A percentile compares a stretch with the other conserved stretches of the same genome.
phyloP scores from a whole-genome alignment of 129 eudicot species.

The Pulicaria dysenterica region DNA sequence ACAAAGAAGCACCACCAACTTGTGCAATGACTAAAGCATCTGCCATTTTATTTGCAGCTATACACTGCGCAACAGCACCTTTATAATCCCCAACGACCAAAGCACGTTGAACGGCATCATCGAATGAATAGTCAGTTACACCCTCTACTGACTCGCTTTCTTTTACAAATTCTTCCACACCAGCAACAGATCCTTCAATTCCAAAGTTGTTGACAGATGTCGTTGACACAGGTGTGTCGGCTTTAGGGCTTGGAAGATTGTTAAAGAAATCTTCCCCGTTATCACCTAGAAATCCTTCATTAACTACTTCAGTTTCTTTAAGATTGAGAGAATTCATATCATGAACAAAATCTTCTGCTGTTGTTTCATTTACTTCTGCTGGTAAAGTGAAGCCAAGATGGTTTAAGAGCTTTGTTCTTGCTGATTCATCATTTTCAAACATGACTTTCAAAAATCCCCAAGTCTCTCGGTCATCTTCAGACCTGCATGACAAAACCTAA shows the following conservation, averaged over 20 bases:
- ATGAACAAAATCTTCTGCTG: slow-evolving; percentile 52
- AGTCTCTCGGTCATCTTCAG: slow-evolving; percentile 78
- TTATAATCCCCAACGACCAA: slow-evolving; percentile 95
- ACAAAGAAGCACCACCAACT: slow-evolving; percentile 80
- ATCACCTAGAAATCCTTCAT: slow-evolving; percentile 50
- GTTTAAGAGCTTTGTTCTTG: slow-evolving; percentile 80
- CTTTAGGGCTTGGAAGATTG: slow-evolving; percentile 94
- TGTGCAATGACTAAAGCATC: slow-evolving; percentile 97
- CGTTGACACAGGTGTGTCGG: slow-evolving; percentile 71
- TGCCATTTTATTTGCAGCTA: slow-evolving; percentile 80
- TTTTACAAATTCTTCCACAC: slow-evolving; percentile 41
- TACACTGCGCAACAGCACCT: slow-evolving; percentile 87
- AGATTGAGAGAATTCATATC: slow-evolving; percentile 53
- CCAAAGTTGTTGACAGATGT: slow-evolving; percentile 52
- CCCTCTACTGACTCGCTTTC: slow-evolving; percentile 63
- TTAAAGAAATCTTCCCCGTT: slow-evolving; percentile 91
- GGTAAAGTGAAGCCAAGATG: slow-evolving; percentile 86
- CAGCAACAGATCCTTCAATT: slow-evolving; percentile 34
- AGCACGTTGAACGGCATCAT: slow-evolving; percentile 90
- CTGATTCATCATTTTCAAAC: slow-evolving; percentile 92
- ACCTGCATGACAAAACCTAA: slow-evolving; percentile 43
- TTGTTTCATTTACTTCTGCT: slow-evolving; percentile 54
- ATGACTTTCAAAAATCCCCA: slow-evolving; percentile 93
- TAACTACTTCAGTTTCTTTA: slow-evolving; percentile 43
- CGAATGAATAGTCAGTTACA: slow-evolving; percentile 62